These are phyloP conservation scores for Spergularia marina DNA, from an alignment of 148 eudicot genomes.

Conservation along the genomic window DNA sequence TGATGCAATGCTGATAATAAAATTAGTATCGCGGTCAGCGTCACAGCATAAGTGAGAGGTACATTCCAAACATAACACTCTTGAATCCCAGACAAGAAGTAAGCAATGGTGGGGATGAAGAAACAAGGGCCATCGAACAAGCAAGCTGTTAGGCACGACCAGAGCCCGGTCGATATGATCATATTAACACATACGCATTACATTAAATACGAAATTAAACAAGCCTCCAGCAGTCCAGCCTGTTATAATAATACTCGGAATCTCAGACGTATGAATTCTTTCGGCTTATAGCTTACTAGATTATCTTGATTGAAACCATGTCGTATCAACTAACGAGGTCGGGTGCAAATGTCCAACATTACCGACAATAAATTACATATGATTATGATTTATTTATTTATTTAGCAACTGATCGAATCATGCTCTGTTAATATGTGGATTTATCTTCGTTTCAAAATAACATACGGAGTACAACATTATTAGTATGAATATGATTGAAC, in stretches of 20 bases:
- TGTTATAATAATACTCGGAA: not conserved
- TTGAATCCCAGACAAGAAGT: slow-evolving; percentile 4
- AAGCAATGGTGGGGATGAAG: not conserved
- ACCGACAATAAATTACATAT: too few relatives aligned
- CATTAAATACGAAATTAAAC: not conserved
- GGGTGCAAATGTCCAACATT: too few relatives aligned
- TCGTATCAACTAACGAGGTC: too few relatives aligned
- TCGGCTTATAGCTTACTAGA: too few relatives aligned
- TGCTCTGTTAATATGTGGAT: too few relatives aligned
- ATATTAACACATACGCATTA: not conserved
- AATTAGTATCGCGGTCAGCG: not conserved
- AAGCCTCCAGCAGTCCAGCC: not conserved
- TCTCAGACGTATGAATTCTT: too few relatives aligned
- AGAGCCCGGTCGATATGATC: not conserved
- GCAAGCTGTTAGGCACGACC: slow-evolving; percentile 8
- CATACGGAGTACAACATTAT: too few relatives aligned
- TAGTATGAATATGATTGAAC: too few relatives aligned
- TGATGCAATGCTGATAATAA: not conserved
- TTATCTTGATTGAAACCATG: too few relatives aligned
- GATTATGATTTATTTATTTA: too few relatives aligned
- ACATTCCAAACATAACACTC: not conserved
- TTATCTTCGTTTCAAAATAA: too few relatives aligned
- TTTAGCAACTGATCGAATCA: too few relatives aligned
- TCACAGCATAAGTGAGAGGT: not conserved
- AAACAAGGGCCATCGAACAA: slow-evolving; percentile 12